These are phyloP conservation scores for Solanum arcanum DNA, from an alignment of 257 asterid genomes.

Conservation along the genomic window DNA sequence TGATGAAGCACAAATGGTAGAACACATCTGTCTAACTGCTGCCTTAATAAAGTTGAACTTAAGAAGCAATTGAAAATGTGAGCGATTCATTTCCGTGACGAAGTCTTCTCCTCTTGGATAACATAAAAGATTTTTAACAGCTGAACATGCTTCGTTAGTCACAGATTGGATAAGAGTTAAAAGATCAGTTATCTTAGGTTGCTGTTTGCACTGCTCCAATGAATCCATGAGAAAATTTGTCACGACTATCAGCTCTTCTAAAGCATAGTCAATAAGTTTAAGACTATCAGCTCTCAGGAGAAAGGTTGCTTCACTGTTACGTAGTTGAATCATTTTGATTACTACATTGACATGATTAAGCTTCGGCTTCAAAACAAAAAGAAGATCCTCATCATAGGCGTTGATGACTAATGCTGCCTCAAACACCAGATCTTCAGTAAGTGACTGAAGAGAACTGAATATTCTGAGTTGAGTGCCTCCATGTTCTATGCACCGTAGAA, in stretches of 20 bases:
- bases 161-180: neutral
- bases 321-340: neutral
- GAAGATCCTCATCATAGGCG: neutral
- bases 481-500: no score
- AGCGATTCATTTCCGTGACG: no score
- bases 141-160: neutral
- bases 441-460: neutral
- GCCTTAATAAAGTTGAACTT: no score
- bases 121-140: neutral
- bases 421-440: neutral
- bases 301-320: neutral
- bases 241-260: neutral
- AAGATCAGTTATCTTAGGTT: neutral
- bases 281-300: no score
- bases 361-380: no score
- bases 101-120: no score
- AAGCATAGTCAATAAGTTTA: neutral
- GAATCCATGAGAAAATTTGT: neutral
- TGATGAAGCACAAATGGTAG: no score
- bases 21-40: no score
- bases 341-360: no score
- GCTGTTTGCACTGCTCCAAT: neutral
- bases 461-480: no score
- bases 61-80: no score
- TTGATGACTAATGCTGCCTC: neutral